These are phyloP conservation scores for Cornus kousa DNA, from an alignment of 148 eudicot species.

Conservation along the genomic window DNA sequence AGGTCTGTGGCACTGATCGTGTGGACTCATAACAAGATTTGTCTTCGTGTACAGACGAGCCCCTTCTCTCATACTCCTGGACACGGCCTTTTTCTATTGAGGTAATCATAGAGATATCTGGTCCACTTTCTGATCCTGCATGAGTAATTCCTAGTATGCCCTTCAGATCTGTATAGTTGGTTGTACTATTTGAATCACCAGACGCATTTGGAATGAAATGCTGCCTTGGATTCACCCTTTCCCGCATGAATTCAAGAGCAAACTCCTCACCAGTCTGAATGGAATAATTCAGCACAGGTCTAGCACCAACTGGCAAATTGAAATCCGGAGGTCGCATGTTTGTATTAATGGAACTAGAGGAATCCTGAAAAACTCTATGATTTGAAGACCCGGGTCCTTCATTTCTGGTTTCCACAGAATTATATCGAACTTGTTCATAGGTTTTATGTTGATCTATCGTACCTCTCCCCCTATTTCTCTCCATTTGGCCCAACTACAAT, in stretches of 20 bases:
- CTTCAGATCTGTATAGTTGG: slow-evolving; percentile 41
- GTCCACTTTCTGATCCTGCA: slow-evolving; percentile 47
- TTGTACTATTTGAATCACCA: slow-evolving; percentile 17
- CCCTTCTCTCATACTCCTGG: slow-evolving; percentile 44
- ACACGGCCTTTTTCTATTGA: slow-evolving; percentile 35
- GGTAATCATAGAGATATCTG: slow-evolving; percentile 47
- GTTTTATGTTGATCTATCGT: slow-evolving; percentile 46
- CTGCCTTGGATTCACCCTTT: slow-evolving; percentile 28
- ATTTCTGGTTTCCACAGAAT: slow-evolving; percentile 41
- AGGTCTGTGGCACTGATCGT: slow-evolving; percentile 32
- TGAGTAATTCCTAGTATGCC: slow-evolving; percentile 42
- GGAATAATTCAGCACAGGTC: slow-evolving; percentile 33
- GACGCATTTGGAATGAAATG: slow-evolving; percentile 19
- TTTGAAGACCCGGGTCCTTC: slow-evolving; percentile 53
- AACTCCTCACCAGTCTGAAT: slow-evolving; percentile 44
- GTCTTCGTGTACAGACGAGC: slow-evolving; percentile 32
- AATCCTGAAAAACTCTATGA: slow-evolving; percentile 64
- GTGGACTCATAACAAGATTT: slow-evolving; percentile 34
- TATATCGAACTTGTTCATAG: slow-evolving; percentile 40
- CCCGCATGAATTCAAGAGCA: slow-evolving; percentile 34
- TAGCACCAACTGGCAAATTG: slow-evolving; percentile 23
- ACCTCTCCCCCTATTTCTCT: slow-evolving; percentile 28
- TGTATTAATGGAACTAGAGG: slow-evolving; percentile 53
- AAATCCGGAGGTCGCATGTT: slow-evolving; percentile 49
- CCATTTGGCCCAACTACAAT: slow-evolving; percentile 17